Percentiles rank a stretch among this genome's conserved stretches.
Conservation (phyloP, 1,284 basidiomycete species). For the Heterobasidion irregulare region DNA sequence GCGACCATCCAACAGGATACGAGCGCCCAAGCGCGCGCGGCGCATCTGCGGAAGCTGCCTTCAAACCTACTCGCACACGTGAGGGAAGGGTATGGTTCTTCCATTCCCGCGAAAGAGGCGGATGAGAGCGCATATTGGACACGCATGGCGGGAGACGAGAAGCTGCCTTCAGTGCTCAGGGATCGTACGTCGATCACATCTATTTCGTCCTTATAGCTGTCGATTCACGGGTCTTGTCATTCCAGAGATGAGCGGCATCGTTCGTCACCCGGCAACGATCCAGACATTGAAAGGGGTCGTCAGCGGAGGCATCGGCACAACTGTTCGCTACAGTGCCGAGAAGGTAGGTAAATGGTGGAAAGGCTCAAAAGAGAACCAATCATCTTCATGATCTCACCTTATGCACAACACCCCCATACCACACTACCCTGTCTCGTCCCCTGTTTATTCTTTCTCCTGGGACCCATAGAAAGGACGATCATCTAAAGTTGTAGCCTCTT, state of each 20-base stretch:
- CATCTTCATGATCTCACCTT: not conserved
- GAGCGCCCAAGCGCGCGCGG: conserved; percentile 53
- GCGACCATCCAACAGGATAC: conserved; percentile 63
- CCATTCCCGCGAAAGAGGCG: conserved; percentile 25
- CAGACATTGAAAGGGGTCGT: conserved; percentile 84
- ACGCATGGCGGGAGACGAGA: conserved; percentile 56
- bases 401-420: too few species aligned
- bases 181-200: conserved; percentile 39
- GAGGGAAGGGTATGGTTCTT: conserved; percentile 38
- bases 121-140: conserved; percentile 76
- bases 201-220: not conserved
- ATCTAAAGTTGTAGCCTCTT: not conserved
- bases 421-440: not conserved
- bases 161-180: conserved; percentile 46
- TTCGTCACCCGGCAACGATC: conserved; percentile 74
- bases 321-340: conserved; percentile 62
- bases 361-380: conserved; percentile 19
- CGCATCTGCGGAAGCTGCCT: conserved; percentile 73
- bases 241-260: conserved; percentile 65
- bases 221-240: not conserved
- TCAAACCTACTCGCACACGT: conserved; percentile 52
- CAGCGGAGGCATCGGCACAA: conserved; percentile 78
- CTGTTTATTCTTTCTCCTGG: not conserved
- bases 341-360: conserved; percentile 84
- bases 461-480: not conserved